Percentiles rank a stretch among this genome's conserved stretches.
Conservation (phyloP, 495 filamentous ascomycete genomes). For the Chlorociboria aeruginascens region DNA sequence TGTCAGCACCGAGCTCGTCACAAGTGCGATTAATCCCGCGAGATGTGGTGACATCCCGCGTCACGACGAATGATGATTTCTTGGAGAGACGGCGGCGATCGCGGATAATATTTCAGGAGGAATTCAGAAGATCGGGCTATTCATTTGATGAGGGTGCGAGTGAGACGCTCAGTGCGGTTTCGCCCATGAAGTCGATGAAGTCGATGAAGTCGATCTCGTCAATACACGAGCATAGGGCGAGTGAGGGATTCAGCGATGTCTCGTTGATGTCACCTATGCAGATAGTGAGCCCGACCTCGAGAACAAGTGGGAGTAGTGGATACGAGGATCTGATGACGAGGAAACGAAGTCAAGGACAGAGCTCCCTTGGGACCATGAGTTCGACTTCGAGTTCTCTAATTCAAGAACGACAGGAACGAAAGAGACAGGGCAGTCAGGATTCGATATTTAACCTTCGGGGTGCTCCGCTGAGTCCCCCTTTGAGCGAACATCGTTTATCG, state of each 20-base stretch:
- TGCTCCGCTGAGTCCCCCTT: conserved; percentile 3
- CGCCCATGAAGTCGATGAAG: background rate
- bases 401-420: conserved; percentile 1
- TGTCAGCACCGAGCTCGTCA: background rate
- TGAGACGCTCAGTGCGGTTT: conserved; percentile 1
- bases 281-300: conserved; percentile 5
- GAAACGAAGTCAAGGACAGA: conserved; percentile 9
- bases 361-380: conserved; percentile 3
- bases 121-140: conserved; percentile 3
- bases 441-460: conserved; percentile 7
- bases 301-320: conserved; percentile 7
- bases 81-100: conserved; percentile 9
- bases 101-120: conserved; percentile 10
- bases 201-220: background rate
- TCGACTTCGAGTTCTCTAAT: conserved; percentile 12
- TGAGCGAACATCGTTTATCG: conserved; percentile 2
- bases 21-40: conserved; percentile 8
- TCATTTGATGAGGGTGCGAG: conserved; percentile 11
- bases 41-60: conserved; percentile 8
- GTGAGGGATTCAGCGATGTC: background rate
- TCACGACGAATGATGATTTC: conserved; percentile 15
- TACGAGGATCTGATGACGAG: conserved; percentile 8
- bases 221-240: background rate
- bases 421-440: conserved; percentile 5
- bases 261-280: background rate